Evolutionary conservation across 805 yeast species (phyloP), one percentile per base, ranked within the genome.

Genomic region (Candida maltosa): DNA sequence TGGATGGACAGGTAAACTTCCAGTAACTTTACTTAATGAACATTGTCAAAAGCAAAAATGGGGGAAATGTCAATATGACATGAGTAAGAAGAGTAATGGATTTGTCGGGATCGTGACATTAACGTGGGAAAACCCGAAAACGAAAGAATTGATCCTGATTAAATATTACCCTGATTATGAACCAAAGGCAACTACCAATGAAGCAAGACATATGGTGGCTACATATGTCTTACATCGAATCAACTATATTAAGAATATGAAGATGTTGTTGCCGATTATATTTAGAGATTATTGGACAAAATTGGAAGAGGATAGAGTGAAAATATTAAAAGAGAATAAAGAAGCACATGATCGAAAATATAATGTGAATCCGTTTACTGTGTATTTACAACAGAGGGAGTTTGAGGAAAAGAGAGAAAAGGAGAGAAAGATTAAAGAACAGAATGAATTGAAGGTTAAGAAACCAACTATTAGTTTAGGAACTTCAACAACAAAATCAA

Each of bases 1-100:
- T 29, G 87, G 91, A 19, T 88, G 96, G 96, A 88, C 96, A 0
- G 98, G 98, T 1, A 91, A 91, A 49, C 66, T 91, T 11, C 97
- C 98, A 0, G 87, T 85, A 2, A 80, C 93, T 0, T 59, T 91
- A 12, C 70, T 91, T 4, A 87, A 87, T 50, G 98, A 91, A 51
- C 82, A 80, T 44, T 84, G 93, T 43, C 96, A 87, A 55, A 84
- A 82, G 54, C 78, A 75, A 40, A 87, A 87, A 58, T 91, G 98
- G 98, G 83, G 80, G 39, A 82, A 81, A 45, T 94, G 87, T 3
- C 80, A 74, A 16, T 86, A 87, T 46, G 89, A 85, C 32, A 80
- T 83, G 84, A 12, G 24, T 12, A 71, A 62, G 29, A 53, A 59
- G 42, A 31, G 43, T 26, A 51, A 48, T 31, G 94, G 95, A 0